Evolutionary conservation across 306 rosid species (phyloP).

Genomic region (Phaseolus lunatus): DNA sequence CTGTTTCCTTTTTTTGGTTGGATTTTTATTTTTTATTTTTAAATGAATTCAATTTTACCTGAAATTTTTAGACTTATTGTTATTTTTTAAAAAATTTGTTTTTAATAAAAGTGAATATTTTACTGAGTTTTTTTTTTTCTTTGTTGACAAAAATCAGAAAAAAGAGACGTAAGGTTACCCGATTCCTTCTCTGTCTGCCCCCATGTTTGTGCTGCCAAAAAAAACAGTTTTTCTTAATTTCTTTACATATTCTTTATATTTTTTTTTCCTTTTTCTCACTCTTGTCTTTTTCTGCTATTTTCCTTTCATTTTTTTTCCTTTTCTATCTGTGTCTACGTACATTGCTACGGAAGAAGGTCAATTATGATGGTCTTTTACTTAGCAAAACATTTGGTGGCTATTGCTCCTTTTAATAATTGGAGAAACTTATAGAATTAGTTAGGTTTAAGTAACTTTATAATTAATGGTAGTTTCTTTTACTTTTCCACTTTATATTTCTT

Average conservation of each 20-base stretch:
- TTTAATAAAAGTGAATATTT: neutral
- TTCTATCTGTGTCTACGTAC: neutral
- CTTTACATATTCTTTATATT: neutral
- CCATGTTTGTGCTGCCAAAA: constrained; percentile 55
- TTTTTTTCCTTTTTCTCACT: neutral
- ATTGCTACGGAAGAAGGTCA: neutral
- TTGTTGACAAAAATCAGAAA: neutral
- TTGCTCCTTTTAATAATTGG: neutral
- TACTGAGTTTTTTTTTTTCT: neutral
- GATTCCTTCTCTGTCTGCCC: constrained; percentile 52
- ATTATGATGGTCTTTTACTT: constrained; percentile 20
- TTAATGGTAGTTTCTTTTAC: too few species aligned
- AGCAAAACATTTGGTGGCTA: constrained; percentile 17
- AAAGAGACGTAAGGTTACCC: constrained; percentile 6
- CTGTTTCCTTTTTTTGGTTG: constrained; percentile 23
- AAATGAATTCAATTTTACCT: neutral
- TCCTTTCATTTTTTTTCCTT: neutral
- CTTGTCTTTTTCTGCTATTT: neutral
- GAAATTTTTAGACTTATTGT: neutral
- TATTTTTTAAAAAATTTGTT: neutral
- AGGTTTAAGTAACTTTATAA: neutral
- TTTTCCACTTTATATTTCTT: too few species aligned
- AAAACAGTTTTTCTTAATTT: constrained; percentile 14
- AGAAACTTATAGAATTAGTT: neutral
- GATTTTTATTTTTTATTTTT: neutral